These are phyloP conservation scores for Plasmodium blacklocki DNA, from an alignment of 169 alveolate species.

Conservation along the genomic window DNA sequence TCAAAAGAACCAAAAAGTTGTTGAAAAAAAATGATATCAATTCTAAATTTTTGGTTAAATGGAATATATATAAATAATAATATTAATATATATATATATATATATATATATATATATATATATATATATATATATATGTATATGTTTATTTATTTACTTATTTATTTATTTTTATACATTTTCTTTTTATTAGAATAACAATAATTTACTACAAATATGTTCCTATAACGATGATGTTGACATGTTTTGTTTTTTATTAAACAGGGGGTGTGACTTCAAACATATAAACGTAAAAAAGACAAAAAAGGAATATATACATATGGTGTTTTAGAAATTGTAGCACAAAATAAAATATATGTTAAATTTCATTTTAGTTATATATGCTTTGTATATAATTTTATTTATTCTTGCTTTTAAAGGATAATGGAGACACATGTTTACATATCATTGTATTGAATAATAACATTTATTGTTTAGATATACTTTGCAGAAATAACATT, in stretches of 20 bases:
- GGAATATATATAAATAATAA: background rate
- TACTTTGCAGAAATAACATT: conserved; percentile 51
- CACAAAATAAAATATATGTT: too few relatives aligned
- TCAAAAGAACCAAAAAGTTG: conserved; percentile 61
- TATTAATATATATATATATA: background rate
- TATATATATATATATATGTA: background rate
- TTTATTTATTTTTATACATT: background rate
- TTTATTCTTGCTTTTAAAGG: conserved; percentile 10
- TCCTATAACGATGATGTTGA: conserved; percentile 60
- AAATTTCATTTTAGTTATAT: too few relatives aligned
- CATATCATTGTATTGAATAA: conserved; percentile 68
- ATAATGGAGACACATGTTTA: conserved; percentile 67
- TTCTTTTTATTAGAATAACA: conserved; percentile 35
- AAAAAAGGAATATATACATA: conserved; percentile 3
- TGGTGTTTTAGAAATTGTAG: too few relatives aligned
- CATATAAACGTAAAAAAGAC: conserved; percentile 45
- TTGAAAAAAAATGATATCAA: conserved; percentile 64
- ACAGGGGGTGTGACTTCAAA: conserved; percentile 64
- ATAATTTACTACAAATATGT: conserved; percentile 60
- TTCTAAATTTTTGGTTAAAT: conserved; percentile 55
- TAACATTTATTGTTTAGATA: conserved; percentile 46
- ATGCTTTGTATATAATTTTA: too few relatives aligned
- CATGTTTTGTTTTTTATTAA: conserved; percentile 59
- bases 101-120: background rate
- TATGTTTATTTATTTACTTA: too few relatives aligned